Conservation (phyloP, 2,329 filamentous ascomycete genomes). For the Alternaria burnsii region DNA sequence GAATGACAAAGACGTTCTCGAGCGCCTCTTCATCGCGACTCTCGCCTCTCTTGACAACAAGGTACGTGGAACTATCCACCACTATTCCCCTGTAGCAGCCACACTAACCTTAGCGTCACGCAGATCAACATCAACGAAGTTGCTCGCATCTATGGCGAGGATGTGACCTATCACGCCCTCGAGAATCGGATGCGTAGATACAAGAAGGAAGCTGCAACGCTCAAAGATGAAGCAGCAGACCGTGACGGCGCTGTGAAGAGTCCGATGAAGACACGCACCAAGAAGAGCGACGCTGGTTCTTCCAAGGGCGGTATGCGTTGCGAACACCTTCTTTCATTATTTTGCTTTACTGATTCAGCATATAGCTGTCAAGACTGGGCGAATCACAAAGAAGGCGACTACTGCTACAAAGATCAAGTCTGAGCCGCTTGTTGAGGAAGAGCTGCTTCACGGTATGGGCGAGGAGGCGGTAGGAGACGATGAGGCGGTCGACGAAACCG, state of each 20-base stretch:
- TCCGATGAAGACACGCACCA: conserved; percentile 10
- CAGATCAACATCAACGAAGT: conserved; percentile 58
- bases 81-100: not conserved
- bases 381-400: conserved; percentile 28
- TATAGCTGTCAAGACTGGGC: conserved; percentile 11
- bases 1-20: conserved; percentile 45
- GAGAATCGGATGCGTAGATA: conserved; percentile 57
- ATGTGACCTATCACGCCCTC: conserved; percentile 59
- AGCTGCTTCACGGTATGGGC: not conserved
- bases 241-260: conserved; percentile 7
- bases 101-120: not conserved
- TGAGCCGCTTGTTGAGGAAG: not conserved
- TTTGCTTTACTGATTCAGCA: not conserved
- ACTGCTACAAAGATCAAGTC: conserved; percentile 21
- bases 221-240: conserved; percentile 33
- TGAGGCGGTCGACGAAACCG: not conserved
- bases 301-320: conserved; percentile 2
- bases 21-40: conserved; percentile 53
- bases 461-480: not conserved
- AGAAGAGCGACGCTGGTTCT: conserved; percentile 1
- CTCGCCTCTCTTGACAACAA: conserved; percentile 46
- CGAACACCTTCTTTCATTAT: too few relatives aligned
- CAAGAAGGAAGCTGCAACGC: conserved; percentile 51
- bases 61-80: conserved; percentile 29
- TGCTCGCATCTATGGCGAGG: conserved; percentile 56